Evolutionary conservation across 306 rosid genomes (phyloP), one percentile per base, ranked within the genome.

Genomic region (Cicer bijugum): DNA sequence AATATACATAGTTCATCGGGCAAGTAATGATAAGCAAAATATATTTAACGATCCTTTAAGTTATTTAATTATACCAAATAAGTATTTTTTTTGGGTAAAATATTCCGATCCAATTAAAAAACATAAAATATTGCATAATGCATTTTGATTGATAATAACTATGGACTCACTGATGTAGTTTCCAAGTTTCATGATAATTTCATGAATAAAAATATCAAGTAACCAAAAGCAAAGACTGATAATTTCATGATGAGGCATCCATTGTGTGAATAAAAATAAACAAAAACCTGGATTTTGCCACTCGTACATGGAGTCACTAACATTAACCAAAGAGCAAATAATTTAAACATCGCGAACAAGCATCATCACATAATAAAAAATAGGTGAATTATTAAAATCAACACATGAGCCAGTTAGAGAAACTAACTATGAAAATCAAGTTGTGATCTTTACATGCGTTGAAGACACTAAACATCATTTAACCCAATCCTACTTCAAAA

Each of bases 231-330:
- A 61, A 61, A 37, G 23, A 16, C 37, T 20, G 12, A 60, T 45
- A 73, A 60, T 68, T 75, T 39, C 53, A 44, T 3, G 16, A 75
- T 61, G 39, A 78, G 43, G 39, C 33, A 59, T 67, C 20, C 67
- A 61, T 8, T 1, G 7, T 44, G 33, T 38, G 12, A 46, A 12
- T 23, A 28, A 68, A 75, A 64, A 71, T 56, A 14, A 57, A 59
- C 63, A 28, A 28, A 28, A 28, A 28, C 35, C 35, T 28, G 35
- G 35, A 28, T 0, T 28, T 28, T 28, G 5, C 4, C 35, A 28
- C 8, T 58, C 15, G 72, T 47, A 15, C 60, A 35, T 4, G 45
- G 19, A 17, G 46, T 57, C 78, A 64, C 1, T 1, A 55, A 45
- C 44, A 28, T 28, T 28, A 28, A 28, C 16, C 52, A 67, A 28